These are phyloP conservation scores for Quercus alba DNA, from an alignment of 306 rosid genomes.

Conservation along the genomic window DNA sequence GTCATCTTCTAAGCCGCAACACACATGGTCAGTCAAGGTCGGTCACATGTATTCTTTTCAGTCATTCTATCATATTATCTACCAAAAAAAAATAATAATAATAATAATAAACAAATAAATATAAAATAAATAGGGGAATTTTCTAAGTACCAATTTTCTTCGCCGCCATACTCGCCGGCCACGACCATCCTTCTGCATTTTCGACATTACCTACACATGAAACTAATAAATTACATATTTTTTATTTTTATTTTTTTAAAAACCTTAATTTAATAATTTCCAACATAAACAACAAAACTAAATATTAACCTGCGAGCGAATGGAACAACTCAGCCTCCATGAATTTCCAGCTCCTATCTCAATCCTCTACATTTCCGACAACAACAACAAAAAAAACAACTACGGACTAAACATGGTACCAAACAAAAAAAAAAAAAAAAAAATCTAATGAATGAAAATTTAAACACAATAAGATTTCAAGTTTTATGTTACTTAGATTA, in stretches of 20 bases:
- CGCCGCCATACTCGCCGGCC: conserved; percentile 80
- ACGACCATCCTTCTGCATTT: conserved; percentile 41
- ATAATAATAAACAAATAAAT: not conserved
- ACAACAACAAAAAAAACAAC: not conserved
- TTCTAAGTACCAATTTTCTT: conserved; percentile 66
- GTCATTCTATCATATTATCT: too few relatives aligned
- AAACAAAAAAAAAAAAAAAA: not conserved
- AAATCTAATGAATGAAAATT: not conserved
- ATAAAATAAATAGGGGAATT: not conserved
- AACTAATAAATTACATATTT: not conserved
- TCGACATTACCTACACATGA: conserved; percentile 44
- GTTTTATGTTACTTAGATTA: not conserved
- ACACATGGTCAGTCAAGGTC: too few relatives aligned
- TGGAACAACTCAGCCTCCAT: conserved; percentile 33
- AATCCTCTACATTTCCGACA: conserved; percentile 45
- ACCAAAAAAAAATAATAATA: too few relatives aligned
- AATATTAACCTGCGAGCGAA: conserved; percentile 44
- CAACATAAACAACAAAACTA: not conserved
- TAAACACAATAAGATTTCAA: not conserved
- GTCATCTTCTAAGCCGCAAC: too few relatives aligned
- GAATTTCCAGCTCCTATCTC: conserved; percentile 39
- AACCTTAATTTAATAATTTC: not conserved
- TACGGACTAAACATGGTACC: not conserved
- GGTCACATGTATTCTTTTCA: too few relatives aligned
- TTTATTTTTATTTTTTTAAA: too few relatives aligned